Percentiles rank a stretch among this genome's conserved stretches.
These are phyloP conservation scores for Echinosophora koreensis DNA, from an alignment of 306 rosid genomes.

Conservation along the genomic window DNA sequence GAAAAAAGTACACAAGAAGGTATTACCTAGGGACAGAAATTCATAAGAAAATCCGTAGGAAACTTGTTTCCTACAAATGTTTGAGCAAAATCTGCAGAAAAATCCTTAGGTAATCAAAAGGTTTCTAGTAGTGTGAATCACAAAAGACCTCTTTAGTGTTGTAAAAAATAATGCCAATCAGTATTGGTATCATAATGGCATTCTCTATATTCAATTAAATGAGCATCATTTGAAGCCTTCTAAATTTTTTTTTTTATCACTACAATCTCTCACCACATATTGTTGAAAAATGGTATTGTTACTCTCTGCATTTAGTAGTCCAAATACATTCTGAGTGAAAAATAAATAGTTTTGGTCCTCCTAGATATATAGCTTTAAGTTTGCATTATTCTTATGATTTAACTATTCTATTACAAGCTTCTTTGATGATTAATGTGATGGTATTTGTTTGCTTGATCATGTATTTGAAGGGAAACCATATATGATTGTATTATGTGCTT, in stretches of 20 bases:
- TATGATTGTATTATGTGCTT: no score
- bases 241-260: background rate
- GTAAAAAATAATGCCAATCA: constrained; percentile 24
- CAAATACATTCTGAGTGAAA: background rate
- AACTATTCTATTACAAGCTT: constrained; percentile 1
- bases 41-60: no score
- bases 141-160: background rate
- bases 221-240: constrained; percentile 12
- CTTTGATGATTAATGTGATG: constrained; percentile 36
- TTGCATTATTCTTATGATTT: constrained; percentile 19
- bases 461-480: no score
- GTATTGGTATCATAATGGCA: constrained; percentile 14
- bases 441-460: constrained; percentile 24
- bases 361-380: background rate
- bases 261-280: background rate
- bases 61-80: no score
- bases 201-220: constrained; percentile 1
- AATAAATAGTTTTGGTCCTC: background rate
- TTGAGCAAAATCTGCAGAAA: no score
- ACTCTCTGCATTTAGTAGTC: constrained; percentile 11
- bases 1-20: no score
- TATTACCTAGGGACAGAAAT: no score
- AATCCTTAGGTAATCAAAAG: no score
- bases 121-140: no score
- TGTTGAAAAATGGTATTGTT: background rate